Evolutionary conservation across 2,329 filamentous ascomycete species (phyloP), one percentile per base, ranked within the genome.

Genomic region (Beauveria medogensis): DNA sequence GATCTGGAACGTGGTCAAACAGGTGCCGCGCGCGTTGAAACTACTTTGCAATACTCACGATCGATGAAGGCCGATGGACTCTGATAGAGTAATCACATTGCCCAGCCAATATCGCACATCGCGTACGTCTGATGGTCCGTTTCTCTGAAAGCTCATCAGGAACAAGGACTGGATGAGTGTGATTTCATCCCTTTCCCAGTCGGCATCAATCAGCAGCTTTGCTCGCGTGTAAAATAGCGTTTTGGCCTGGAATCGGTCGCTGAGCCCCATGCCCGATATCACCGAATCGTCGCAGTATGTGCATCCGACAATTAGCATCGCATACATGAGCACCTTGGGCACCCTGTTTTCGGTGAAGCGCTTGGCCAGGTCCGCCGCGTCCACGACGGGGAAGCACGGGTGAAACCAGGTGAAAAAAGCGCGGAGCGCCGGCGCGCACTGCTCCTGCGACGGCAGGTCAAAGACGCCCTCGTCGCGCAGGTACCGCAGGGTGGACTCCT

Each of bases 391-490:
- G 53, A 83, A 84, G 59, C 79, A 80, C 0, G 82, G 80, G 63
- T 84, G 82, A 57, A 83, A 83, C 76, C 80, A 82, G 24, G 73
- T 71, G 59, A 84, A 84, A 69, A 83, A 84, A 0, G 80, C 80
- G 20, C 75, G 70, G 0, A 83, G 65, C 0, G 81, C 71, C 1
- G 72, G 72, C 4, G 78, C 70, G 47, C 77, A 76, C 20, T 77
- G 72, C 2, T 73, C 66, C 16, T 70, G 64, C 2, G 76, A 72
- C 0, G 81, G 80, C 26, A 81, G 76, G 0, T 75, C 74, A 47
- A 83, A 76, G 14, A 69, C 71, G 7, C 71, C 70, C 50, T 78
- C 74, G 40, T 78, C 76, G 14, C 75, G 75, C 3, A 82, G 76
- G 62, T 79, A 81, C 16, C 78, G 76, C 47, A 81, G 71, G 1